Evolutionary conservation across 2,329 filamentous ascomycete species (phyloP).

Genomic region (Ophiostoma montium): DNA sequence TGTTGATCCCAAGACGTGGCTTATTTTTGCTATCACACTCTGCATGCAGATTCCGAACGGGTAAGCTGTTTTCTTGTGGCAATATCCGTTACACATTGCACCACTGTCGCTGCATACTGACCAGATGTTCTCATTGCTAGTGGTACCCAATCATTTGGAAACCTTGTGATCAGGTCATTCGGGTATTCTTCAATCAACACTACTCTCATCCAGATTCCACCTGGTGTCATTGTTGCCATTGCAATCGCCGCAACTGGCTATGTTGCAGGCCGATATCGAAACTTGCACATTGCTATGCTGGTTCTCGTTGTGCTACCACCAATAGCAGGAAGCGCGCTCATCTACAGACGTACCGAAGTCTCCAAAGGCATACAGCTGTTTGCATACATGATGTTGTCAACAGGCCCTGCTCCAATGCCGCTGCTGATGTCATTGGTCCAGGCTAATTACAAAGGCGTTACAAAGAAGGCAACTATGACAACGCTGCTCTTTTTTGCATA

Average conservation of each 20-base stretch:
- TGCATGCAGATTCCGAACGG: conserved; percentile 2
- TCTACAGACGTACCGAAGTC: neutral
- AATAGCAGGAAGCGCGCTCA: neutral
- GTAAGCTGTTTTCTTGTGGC: neutral
- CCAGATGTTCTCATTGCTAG: neutral
- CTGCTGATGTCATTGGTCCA: neutral
- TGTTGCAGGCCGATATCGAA: neutral
- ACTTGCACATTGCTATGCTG: neutral
- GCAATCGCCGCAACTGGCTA: neutral
- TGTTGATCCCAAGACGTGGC: neutral
- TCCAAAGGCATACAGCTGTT: neutral
- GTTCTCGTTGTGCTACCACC: neutral
- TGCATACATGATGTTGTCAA: neutral
- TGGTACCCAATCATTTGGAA: neutral
- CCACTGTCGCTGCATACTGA: no score
- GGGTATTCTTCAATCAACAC: neutral
- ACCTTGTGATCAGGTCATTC: neutral
- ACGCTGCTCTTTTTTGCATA: neutral
- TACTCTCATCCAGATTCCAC: neutral
- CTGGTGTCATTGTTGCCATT: neutral
- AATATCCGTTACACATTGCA: neutral
- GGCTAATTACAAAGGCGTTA: neutral
- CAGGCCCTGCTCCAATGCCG: neutral
- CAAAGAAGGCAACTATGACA: neutral
- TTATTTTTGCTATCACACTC: neutral